Evolutionary conservation across 1,284 basidiomycete species (phyloP).

Genomic region (Papiliotrema fonsecae): DNA sequence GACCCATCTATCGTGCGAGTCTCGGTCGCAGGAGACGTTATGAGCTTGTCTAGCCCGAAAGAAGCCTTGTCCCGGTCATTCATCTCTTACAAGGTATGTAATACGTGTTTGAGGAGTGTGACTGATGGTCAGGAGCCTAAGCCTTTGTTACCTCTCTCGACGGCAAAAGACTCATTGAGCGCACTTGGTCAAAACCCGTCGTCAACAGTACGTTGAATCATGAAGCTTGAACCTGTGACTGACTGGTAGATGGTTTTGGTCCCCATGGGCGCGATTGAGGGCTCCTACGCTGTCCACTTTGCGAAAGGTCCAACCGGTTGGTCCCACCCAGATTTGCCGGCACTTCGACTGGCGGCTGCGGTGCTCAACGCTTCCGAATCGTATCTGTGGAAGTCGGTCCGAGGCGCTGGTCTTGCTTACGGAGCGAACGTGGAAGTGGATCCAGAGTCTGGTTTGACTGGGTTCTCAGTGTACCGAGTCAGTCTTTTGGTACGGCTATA

Average conservation of each 20-base stretch:
- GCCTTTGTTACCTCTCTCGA: conserved; percentile 62
- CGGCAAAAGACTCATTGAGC: conserved; percentile 67
- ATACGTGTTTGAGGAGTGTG: conserved; percentile 3
- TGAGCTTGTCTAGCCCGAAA: conserved; percentile 66
- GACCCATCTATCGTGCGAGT: conserved; percentile 77
- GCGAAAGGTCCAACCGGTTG: conserved; percentile 73
- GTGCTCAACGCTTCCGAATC: conserved; percentile 91
- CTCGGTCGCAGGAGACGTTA: conserved; percentile 79
- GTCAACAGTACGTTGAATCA: conserved; percentile 57
- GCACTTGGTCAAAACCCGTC: conserved; percentile 67
- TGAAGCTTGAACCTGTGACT: background rate
- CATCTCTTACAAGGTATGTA: conserved; percentile 57
- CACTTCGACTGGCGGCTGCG: conserved; percentile 75
- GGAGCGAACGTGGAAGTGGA: conserved; percentile 77
- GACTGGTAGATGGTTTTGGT: conserved; percentile 70
- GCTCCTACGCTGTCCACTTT: conserved; percentile 77
- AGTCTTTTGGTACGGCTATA: conserved; percentile 35
- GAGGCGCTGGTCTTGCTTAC: conserved; percentile 90
- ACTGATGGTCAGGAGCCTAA: conserved; percentile 50
- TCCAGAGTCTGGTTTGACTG: conserved; percentile 74
- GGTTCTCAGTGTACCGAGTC: conserved; percentile 77
- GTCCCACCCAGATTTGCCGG: conserved; percentile 76
- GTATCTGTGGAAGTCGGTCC: conserved; percentile 87
- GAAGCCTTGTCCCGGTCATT: conserved; percentile 69
- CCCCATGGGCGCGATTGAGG: conserved; percentile 89